Evolutionary conservation across 768 basidiomycete genomes (phyloP).

Genomic region (Terana coerulea): DNA sequence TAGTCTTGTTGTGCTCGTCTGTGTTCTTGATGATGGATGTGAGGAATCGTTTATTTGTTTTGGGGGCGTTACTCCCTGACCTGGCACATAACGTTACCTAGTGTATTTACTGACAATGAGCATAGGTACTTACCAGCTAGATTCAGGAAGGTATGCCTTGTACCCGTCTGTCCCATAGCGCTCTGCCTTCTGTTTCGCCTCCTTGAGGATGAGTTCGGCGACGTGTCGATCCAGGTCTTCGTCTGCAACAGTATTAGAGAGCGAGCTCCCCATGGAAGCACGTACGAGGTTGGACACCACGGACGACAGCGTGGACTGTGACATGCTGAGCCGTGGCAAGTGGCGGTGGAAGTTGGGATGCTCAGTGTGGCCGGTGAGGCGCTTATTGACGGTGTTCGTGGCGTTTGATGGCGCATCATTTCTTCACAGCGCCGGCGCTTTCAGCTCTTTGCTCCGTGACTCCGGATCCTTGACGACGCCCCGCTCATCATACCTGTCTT

Average conservation of each 20-base stretch:
- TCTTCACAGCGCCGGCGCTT: no score
- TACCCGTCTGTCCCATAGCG: conserved; percentile 75
- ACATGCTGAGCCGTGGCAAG: conserved; percentile 3
- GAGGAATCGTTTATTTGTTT: conserved; percentile 79
- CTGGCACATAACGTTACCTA: conserved; percentile 29
- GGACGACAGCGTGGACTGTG: conserved; percentile 66
- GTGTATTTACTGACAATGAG: conserved; percentile 11
- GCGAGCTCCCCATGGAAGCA: conserved; percentile 69
- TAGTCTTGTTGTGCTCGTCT: conserved; percentile 91
- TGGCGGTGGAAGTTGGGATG: not conserved
- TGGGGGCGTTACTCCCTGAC: conserved; percentile 68
- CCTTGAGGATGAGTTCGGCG: conserved; percentile 85
- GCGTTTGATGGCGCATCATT: no score
- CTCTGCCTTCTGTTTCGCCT: conserved; percentile 90
- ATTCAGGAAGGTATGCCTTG: conserved; percentile 61
- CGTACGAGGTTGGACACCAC: conserved; percentile 80
- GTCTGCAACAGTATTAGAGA: conserved; percentile 58
- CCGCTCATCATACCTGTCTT: no score
- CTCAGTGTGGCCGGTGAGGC: no score
- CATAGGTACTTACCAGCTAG: conserved; percentile 12
- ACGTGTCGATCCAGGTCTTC: conserved; percentile 91
- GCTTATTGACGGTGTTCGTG: no score
- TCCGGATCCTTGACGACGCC: no score
- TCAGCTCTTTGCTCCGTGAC: no score
- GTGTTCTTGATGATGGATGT: conserved; percentile 88